phyloP scores from a whole-genome alignment of 78 protist genomes.

The Bodo saltans region DNA sequence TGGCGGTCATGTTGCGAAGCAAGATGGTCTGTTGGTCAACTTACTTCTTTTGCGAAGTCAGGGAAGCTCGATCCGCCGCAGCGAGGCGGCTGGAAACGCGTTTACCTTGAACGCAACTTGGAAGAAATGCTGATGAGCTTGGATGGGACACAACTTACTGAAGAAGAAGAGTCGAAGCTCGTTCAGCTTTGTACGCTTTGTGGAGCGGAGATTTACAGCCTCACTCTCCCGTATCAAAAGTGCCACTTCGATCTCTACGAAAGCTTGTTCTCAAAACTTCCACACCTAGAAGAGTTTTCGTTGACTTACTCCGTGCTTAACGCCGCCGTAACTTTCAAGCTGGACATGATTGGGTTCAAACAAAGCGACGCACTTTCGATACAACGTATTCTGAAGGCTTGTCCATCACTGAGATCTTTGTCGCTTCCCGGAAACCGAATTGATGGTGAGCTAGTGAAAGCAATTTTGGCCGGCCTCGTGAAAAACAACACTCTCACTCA shows the following conservation, averaged over 20 bases:
- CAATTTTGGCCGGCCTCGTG: not conserved
- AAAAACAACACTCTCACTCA: not conserved
- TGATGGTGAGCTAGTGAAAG: constrained; percentile 3
- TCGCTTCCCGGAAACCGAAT: constrained; percentile 13
- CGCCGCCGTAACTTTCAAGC: constrained; percentile 13
- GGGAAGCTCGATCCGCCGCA: not conserved
- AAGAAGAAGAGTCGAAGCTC: not conserved
- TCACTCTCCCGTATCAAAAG: not conserved
- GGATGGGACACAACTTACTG: not conserved
- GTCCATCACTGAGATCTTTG: not conserved
- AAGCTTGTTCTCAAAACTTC: not conserved
- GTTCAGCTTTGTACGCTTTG: not conserved
- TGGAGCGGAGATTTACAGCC: not conserved
- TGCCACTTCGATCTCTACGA: not conserved
- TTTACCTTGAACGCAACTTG: constrained; percentile 2
- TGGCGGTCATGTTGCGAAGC: constrained; percentile 28
- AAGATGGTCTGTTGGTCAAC: constrained; percentile 23
- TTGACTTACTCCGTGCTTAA: constrained; percentile 11
- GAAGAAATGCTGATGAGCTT: constrained; percentile 7
- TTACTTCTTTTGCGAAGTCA: not conserved
- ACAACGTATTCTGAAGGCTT: not conserved
- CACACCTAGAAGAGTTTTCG: constrained; percentile 1
- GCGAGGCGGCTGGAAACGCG: constrained; percentile 13
- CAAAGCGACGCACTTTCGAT: not conserved
- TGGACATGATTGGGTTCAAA: constrained; percentile 13